Evolutionary conservation across 805 yeast genomes (phyloP).

Genomic region (Kodamaea sagamina): DNA sequence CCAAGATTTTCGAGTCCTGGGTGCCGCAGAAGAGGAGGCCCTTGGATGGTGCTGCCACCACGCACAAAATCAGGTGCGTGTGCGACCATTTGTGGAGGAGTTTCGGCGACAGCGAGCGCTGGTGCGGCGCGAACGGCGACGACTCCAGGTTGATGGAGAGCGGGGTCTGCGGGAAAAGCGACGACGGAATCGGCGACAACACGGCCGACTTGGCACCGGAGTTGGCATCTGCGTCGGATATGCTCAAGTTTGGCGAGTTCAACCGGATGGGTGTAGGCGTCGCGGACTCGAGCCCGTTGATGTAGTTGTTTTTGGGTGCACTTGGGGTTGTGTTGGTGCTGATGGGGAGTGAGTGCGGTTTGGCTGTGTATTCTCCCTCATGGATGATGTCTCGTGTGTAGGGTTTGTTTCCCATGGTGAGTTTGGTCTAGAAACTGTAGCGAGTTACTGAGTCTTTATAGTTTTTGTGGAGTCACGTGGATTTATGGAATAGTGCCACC

Average conservation of each 20-base stretch:
- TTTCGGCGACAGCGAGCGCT: slow-evolving; percentile 11
- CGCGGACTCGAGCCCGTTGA: slow-evolving; percentile 17
- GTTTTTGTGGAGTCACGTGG: slow-evolving; percentile 7
- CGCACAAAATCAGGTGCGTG: slow-evolving; percentile 70
- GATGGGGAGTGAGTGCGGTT: slow-evolving; percentile 32
- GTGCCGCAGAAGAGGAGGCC: slow-evolving; percentile 83
- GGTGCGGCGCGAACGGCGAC: slow-evolving; percentile 1
- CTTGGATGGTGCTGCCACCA: slow-evolving; percentile 58
- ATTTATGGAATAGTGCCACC: background rate
- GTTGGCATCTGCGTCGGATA: background rate
- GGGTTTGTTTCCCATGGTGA: slow-evolving; percentile 10
- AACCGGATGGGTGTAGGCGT: slow-evolving; percentile 24
- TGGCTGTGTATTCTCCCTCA: slow-evolving; percentile 36
- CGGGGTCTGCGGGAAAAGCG: slow-evolving; percentile 8
- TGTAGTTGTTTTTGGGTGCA: background rate
- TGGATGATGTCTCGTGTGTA: slow-evolving; percentile 26
- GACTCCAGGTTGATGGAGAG: slow-evolving; percentile 9
- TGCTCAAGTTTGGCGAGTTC: slow-evolving; percentile 24
- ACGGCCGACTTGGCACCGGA: background rate
- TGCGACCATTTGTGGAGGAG: slow-evolving; percentile 72
- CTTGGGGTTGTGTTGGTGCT: slow-evolving; percentile 18
- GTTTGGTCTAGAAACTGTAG: too few relatives aligned
- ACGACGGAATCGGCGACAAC: slow-evolving; percentile 7
- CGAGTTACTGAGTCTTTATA: background rate
- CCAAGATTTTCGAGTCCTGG: slow-evolving; percentile 76